These are phyloP conservation scores for Pseudopithomyces chartarum DNA, from an alignment of 2,329 filamentous ascomycete genomes.

Conservation along the genomic window DNA sequence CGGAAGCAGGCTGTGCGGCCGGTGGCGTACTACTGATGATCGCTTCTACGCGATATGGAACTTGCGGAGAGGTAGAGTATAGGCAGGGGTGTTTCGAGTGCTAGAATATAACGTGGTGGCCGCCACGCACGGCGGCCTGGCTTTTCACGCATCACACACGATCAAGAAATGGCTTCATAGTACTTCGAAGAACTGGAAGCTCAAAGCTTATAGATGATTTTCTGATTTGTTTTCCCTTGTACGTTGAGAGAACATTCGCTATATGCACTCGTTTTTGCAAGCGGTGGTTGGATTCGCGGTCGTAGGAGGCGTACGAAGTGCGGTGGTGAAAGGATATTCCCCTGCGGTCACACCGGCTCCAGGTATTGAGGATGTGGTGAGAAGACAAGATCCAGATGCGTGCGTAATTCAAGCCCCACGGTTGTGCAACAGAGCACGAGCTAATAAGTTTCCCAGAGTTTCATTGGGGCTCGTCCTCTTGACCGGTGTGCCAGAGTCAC, in stretches of 20 bases:
- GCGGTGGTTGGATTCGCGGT: slow-evolving; percentile 15
- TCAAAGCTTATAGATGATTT: slow-evolving; percentile 1
- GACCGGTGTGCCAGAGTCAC: slow-evolving; percentile 40
- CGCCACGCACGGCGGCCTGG: background rate
- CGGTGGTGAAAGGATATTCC: slow-evolving; percentile 13
- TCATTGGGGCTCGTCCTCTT: slow-evolving; percentile 41
- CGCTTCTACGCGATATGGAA: background rate
- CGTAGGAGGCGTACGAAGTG: slow-evolving; percentile 16
- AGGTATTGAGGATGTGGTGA: slow-evolving; percentile 12
- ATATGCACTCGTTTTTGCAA: slow-evolving; percentile 34
- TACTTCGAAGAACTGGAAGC: slow-evolving; percentile 4
- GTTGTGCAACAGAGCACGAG: background rate
- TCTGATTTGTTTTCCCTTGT: slow-evolving; percentile 8
- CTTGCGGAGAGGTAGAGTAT: background rate
- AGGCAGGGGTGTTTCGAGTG: background rate
- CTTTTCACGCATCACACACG: slow-evolving; percentile 12
- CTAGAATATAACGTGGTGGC: background rate
- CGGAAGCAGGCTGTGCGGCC: slow-evolving; percentile 22
- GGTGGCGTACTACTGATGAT: slow-evolving; percentile 13
- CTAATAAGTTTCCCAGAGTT: slow-evolving; percentile 29
- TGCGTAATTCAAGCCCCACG: slow-evolving; percentile 20
- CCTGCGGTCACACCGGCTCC: slow-evolving; percentile 39
- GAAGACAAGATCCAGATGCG: slow-evolving; percentile 37
- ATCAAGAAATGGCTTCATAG: slow-evolving; percentile 20
- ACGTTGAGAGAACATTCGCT: slow-evolving; percentile 19